Evolutionary conservation across 1,139 yeast species (phyloP), one percentile per base, ranked within the genome.

Genomic region (Blastobotrys persicus): DNA sequence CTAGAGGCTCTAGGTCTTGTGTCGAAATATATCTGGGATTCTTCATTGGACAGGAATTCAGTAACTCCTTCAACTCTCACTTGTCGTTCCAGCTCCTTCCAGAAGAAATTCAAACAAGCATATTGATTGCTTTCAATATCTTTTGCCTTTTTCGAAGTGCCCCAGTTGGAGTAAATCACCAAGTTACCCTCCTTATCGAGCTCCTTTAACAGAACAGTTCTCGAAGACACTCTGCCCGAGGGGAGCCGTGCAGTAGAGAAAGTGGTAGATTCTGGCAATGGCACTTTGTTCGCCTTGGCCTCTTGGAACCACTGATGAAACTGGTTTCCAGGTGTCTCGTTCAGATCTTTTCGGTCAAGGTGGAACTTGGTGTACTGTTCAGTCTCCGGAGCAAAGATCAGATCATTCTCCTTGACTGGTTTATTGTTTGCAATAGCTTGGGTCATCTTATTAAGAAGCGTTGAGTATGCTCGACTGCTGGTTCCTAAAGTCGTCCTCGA

Each of bases 131-230:
- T 71, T 37, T 71, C 71, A 54, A 82, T 73, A 65, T 91, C 98
- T 46, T 71, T 66, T 23, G 85, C 80, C 68, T 92, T 92, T 68
- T 88, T 88, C 37, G 95, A 85, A 9, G 84, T 77, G 39, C 77
- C 88, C 95, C 96, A 91, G 68, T 92, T 92, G 48, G 96, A 88
- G 69, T 87, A 92, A 34, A 92, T 75, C n/a, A 89, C 80, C 59
- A 92, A 85, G 34, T 71, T 54, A 3, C 97, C 98, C 49, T 79
- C 77, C 47, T 77, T 74, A 65, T 92, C 98, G 50, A 92, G 76
- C 63, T 92, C 98, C 64, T 92, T 92, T 68, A 94, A 79, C 49
- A 92, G 75, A 1, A 92, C 94, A 12, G 86, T 77, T 51, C 98
- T 74, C 4, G 91, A 81, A 0, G 95, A 84, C 1, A 92, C 88